Evolutionary conservation across 129 eudicot species (phyloP), one percentile per base, ranked within the genome.

Genomic region (Lonicera japonica): DNA sequence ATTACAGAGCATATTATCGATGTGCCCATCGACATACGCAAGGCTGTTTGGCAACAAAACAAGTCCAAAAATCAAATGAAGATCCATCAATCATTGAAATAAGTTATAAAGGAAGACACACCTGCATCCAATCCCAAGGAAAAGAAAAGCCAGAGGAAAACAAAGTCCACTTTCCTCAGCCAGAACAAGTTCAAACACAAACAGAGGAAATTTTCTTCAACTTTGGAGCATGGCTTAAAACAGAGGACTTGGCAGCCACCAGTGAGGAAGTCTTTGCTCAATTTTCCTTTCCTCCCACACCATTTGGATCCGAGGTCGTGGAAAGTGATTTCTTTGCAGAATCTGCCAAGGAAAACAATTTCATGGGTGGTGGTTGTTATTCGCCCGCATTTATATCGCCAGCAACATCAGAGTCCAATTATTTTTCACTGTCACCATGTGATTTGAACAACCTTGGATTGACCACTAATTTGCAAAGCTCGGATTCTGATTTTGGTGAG

Each of bases 211-310:
- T 18, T 12, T 2, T 25, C 12, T 20, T 52, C 20, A 24, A 45
- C 50, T 58, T 63, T 21, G 65, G 66, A 68, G 25, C 70, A 29
- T 23, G 51, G 9, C 72, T 43, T n/a, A 50, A 69, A 64, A 53
- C 43, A 25, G 63, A 56, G 29, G 73, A 68, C n/a, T 12, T 63
- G 47, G 22, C 29, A 40, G 47, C 8, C 14, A 12, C 58, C 12
- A 45, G 25, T 0, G 84, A 75, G 39, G 79, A 82, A 36, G 61
- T 40, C 21, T 47, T 74, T 63, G 80, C 89, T 36, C 47, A 75
- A 17, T 86, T 82, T 43, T 68, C 78, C n/a, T 86, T 86, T 76
- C 75, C 80, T 15, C 74, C 79, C 3, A 72, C 84, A 5, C 79
- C 80, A 62, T 50, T 67, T 21, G 86, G 79, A 56, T 53, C 76